A percentile compares a stretch with the other conserved stretches of the same genome.
These are phyloP conservation scores for Ceratocystis eucalypticola DNA, from an alignment of 2,329 filamentous ascomycete species.

Conservation along the genomic window DNA sequence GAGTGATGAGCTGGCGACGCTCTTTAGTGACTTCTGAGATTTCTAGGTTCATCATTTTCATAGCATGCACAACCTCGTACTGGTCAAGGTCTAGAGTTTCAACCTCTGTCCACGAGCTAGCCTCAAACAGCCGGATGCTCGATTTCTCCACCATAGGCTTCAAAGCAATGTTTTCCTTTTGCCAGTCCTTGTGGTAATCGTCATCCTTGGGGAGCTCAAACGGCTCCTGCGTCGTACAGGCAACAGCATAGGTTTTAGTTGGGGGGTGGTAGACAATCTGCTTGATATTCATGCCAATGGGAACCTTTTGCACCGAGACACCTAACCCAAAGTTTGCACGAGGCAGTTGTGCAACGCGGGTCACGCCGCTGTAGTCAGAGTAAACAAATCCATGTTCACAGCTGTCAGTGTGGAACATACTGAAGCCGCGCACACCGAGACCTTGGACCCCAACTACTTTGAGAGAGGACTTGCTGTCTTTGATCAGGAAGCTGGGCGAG, in stretches of 20 bases:
- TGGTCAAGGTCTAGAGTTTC: constrained; percentile 61
- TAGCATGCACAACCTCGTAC: constrained; percentile 64
- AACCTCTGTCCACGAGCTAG: constrained; percentile 63
- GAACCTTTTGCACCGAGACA: constrained; percentile 59
- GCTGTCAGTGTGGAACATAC: constrained; percentile 59
- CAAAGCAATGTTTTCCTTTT: constrained; percentile 50
- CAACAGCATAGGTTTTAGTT: constrained; percentile 62
- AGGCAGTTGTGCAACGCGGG: constrained; percentile 56
- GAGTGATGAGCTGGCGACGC: constrained; percentile 64
- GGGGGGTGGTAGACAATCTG: constrained; percentile 64
- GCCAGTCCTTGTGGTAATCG: constrained; percentile 69
- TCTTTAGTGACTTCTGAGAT: constrained; percentile 85
- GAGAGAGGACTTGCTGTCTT: constrained; percentile 63
- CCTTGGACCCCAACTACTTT: constrained; percentile 62
- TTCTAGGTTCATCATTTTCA: constrained; percentile 75
- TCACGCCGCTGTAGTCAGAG: constrained; percentile 56
- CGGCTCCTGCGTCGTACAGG: constrained; percentile 50
- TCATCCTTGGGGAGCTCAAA: constrained; percentile 83
- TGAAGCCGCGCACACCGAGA: constrained; percentile 54
- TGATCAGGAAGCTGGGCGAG: constrained; percentile 71
- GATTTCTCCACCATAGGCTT: constrained; percentile 58
- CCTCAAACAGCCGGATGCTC: constrained; percentile 64
- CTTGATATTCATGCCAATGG: constrained; percentile 55
- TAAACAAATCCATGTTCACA: constrained; percentile 78
- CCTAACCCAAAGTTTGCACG: constrained; percentile 61